phyloP scores from a whole-genome alignment of 129 eudicot species.

The Escallonia herrerae region DNA sequence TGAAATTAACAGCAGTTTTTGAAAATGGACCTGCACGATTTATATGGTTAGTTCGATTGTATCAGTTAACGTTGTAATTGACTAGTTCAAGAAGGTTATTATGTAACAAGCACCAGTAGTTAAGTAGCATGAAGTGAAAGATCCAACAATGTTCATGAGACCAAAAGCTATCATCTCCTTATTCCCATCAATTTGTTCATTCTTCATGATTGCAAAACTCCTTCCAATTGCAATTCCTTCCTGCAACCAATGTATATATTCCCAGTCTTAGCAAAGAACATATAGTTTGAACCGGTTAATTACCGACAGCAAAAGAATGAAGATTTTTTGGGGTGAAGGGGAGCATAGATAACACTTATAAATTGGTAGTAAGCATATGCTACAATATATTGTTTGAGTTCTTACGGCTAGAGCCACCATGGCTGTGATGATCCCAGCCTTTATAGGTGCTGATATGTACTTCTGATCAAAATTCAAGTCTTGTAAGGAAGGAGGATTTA shows the following conservation, averaged over 20 bases:
- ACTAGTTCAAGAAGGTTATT: not conserved
- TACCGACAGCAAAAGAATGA: no score
- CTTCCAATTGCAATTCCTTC: conserved; percentile 98
- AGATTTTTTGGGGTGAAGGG: no score
- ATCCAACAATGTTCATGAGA: conserved; percentile 93
- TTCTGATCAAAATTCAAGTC: conserved; percentile 46
- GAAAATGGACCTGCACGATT: conserved; percentile 73
- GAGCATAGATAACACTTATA: not conserved
- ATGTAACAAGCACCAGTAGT: conserved; percentile 58
- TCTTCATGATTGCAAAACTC: conserved; percentile 79
- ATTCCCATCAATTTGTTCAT: conserved; percentile 83
- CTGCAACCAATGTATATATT: conserved; percentile 21
- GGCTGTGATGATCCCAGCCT: conserved; percentile 79
- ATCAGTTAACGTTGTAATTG: not conserved
- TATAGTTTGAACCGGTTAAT: not conserved
- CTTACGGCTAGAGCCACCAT: conserved; percentile 82
- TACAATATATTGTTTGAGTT: not conserved
- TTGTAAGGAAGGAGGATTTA: conserved; percentile 55
- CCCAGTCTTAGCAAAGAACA: not conserved
- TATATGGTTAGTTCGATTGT: no score
- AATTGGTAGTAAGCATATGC: not conserved
- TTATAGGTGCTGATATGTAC: conserved; percentile 56
- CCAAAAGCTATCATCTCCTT: conserved; percentile 98
- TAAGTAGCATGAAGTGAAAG: conserved; percentile 87
- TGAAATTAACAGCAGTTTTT: conserved; percentile 81